Evolutionary conservation across 495 filamentous ascomycete genomes (phyloP), one percentile per base, ranked within the genome.

Genomic region (Podospora australis): DNA sequence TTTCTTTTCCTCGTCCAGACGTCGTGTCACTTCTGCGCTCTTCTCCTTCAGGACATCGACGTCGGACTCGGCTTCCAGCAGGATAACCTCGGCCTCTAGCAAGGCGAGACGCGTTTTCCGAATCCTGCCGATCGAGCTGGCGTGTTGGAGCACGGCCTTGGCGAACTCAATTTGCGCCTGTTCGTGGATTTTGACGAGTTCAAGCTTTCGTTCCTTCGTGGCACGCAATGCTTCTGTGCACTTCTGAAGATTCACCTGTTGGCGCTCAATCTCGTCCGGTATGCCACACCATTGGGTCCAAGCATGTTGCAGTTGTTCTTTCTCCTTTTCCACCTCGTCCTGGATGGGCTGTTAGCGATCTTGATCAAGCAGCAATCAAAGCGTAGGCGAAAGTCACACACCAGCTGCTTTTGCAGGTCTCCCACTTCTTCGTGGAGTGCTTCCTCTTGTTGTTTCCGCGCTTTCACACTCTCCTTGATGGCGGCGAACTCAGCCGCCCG

Each of bases 11-110:
- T 57, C 65, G 7, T 79, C 69, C 0, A 90, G 65, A 40, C 68
- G 67, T 44, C 71, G 60, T 26, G 65, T 70, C 38, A 87, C 78
- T 13, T 81, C 73, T 2, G 55, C 42, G 53, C 88, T 87, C 26
- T 79, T 83, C 13, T 66, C 66, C 55, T 75, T 75, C 6, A 95
- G 68, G 10, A 68, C 70, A 43, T 81, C 77, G 4, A 85, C 62
- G 53, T 96, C 92, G 0, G 90, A 96, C 7, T 69, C 62, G 0
- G 88, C 90, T 68, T 98, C 94, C 24, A 90, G 71, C 6, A 81
- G 69, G 39, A 78, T 71, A 35, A 96, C 63, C 47, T 87, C 75
- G 2, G 75, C 73, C 56, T 87, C 81, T 11, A 88, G 60, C 9
- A 89, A 70, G 24, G 78, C 74, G 32, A 83, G 74, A 46, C 87